A percentile compares a stretch with the other conserved stretches of the same genome.
These are phyloP conservation scores for Evansstolkia leycettana DNA, from an alignment of 495 filamentous ascomycete genomes.

Conservation along the genomic window DNA sequence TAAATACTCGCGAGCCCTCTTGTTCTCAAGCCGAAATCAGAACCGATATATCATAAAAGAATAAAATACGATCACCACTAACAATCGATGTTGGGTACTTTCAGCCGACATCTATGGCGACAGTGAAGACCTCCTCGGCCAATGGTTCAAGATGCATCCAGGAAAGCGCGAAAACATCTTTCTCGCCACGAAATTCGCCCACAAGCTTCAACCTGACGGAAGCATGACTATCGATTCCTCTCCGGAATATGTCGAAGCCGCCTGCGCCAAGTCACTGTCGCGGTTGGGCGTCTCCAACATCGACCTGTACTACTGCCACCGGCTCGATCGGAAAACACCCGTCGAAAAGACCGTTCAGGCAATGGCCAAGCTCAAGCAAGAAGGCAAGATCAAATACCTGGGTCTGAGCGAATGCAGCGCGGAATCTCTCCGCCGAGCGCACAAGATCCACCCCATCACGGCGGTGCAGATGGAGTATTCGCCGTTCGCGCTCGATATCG, in stretches of 20 bases:
- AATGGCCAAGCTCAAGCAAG: slow-evolving; percentile 35
- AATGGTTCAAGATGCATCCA: slow-evolving; percentile 40
- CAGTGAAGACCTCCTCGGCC: slow-evolving; percentile 35
- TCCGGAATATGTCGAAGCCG: slow-evolving; percentile 38
- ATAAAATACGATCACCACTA: not conserved
- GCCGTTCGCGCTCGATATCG: slow-evolving; percentile 46
- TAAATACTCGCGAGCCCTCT: not conserved
- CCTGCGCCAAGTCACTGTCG: slow-evolving; percentile 38
- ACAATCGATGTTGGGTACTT: not conserved
- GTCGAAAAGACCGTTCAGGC: slow-evolving; percentile 51
- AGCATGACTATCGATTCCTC: slow-evolving; percentile 28
- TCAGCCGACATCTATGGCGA: slow-evolving; percentile 35
- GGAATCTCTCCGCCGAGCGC: slow-evolving; percentile 46
- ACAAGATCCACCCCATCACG: slow-evolving; percentile 45
- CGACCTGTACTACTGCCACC: slow-evolving; percentile 51
- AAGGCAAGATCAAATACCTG: slow-evolving; percentile 48
- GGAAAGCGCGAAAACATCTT: slow-evolving; percentile 47
- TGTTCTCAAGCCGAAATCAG: too few species aligned
- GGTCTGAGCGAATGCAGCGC: slow-evolving; percentile 48
- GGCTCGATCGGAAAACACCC: slow-evolving; percentile 36
- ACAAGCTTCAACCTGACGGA: slow-evolving; percentile 6
- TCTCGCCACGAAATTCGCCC: slow-evolving; percentile 47
- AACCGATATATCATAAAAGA: slow-evolving; percentile 1
- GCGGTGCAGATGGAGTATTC: slow-evolving; percentile 57
- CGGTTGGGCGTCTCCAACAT: slow-evolving; percentile 39